Percentiles rank a stretch among this genome's conserved stretches.
Evolutionary conservation across 305 asterid species (phyloP).

Genomic region (Fraxinus ornus): DNA sequence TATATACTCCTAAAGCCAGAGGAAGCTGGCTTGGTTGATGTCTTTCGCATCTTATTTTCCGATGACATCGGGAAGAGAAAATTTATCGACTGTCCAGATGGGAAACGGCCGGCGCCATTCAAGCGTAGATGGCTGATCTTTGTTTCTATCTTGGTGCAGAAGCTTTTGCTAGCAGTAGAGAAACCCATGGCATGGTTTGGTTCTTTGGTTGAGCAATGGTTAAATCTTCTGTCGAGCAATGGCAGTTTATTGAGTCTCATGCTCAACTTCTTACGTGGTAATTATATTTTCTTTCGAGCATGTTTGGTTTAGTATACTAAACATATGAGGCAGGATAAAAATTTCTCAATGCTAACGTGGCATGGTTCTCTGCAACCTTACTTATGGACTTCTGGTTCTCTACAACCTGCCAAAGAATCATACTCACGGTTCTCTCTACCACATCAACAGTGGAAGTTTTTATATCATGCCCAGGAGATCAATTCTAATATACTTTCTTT

Average conservation of each 20-base stretch:
- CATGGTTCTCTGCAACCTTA: too few species aligned
- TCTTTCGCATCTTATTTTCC: slow-evolving; percentile 36
- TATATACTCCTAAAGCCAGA: slow-evolving; percentile 47
- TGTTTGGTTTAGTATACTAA: neutral
- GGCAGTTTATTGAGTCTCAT: slow-evolving; percentile 35
- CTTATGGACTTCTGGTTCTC: too few species aligned
- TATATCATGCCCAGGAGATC: too few species aligned
- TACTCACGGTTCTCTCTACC: too few species aligned
- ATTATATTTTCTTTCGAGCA: neutral
- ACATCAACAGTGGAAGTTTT: too few species aligned
- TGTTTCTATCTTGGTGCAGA: slow-evolving; percentile 36
- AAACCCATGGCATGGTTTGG: slow-evolving; percentile 42
- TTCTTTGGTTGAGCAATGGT: slow-evolving; percentile 45
- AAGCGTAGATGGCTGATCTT: slow-evolving; percentile 47
- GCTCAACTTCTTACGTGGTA: slow-evolving; percentile 38
- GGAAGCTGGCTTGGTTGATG: slow-evolving; percentile 36
- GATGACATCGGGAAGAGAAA: slow-evolving; percentile 30
- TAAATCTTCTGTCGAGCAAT: slow-evolving; percentile 40
- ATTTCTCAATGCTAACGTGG: too few species aligned
- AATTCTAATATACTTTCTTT: too few species aligned
- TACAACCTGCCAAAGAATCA: too few species aligned
- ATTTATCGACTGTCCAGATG: slow-evolving; percentile 42
- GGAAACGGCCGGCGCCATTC: slow-evolving; percentile 26
- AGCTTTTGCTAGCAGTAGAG: slow-evolving; percentile 25
- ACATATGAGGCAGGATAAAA: too few species aligned